Evolutionary conservation across 2,329 filamentous ascomycete genomes (phyloP).

Genomic region (Trichoderma brevicompactum): DNA sequence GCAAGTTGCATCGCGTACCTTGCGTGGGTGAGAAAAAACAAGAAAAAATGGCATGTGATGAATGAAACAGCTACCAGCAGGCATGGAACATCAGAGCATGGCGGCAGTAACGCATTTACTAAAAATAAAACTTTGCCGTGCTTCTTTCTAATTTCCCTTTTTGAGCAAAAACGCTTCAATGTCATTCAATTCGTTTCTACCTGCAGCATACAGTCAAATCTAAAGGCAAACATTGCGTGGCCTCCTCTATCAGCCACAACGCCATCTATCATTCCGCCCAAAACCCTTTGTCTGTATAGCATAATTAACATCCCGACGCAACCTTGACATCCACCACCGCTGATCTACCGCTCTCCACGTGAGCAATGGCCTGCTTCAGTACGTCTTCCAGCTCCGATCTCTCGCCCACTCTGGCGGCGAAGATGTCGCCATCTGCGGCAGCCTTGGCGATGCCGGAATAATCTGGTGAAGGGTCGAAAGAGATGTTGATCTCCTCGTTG

Average conservation of each 20-base stretch:
- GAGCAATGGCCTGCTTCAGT: conserved; percentile 55
- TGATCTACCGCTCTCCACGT: conserved; percentile 54
- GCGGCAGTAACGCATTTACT: neutral
- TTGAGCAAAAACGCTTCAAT: neutral
- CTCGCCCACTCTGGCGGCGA: conserved; percentile 53
- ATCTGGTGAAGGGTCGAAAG: conserved; percentile 61
- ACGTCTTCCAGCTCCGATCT: conserved; percentile 52
- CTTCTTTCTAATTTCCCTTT: neutral
- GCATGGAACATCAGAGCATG: neutral
- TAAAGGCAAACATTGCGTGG: neutral
- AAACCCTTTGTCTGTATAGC: neutral
- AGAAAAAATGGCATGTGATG: neutral
- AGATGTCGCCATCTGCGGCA: conserved; percentile 58
- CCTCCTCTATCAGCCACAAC: neutral
- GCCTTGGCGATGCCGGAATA: conserved; percentile 65
- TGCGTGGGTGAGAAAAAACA: neutral
- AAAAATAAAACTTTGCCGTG: neutral
- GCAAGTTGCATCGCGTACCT: neutral
- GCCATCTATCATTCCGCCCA: neutral
- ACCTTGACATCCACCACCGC: conserved; percentile 61
- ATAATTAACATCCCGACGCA: conserved; percentile 47
- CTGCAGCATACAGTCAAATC: conserved; percentile 3
- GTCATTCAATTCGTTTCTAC: neutral
- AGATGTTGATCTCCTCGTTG: conserved; percentile 67
- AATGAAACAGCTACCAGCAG: neutral